Conservation (phyloP, 148 eudicot species). For the Agrostemma githago region DNA sequence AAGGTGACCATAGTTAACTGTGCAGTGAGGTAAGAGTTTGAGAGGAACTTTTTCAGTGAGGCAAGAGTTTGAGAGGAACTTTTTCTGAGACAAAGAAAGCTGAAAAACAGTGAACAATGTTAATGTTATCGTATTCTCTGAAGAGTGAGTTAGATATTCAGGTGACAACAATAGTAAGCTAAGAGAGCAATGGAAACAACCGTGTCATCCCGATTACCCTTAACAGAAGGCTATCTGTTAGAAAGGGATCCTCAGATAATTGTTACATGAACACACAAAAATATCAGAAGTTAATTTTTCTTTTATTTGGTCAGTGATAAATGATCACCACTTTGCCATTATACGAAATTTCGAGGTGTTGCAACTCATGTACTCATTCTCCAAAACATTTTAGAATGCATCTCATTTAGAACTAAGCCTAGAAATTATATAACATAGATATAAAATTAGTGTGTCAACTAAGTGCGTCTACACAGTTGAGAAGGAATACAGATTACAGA, state of each 20-base stretch:
- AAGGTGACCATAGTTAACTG: not conserved
- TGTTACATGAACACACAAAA: not conserved
- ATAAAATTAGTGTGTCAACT: not conserved
- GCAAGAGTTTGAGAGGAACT: not conserved
- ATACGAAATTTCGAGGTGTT: not conserved
- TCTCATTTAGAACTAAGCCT: not conserved
- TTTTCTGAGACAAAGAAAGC: not conserved
- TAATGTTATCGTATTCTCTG: not conserved
- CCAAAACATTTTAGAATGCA: not conserved
- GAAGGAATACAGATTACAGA: slow-evolving; percentile 16
- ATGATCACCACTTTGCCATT: not conserved
- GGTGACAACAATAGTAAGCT: not conserved
- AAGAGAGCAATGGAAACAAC: not conserved
- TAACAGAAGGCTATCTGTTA: not conserved
- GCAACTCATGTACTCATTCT: not conserved
- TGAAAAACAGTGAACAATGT: not conserved
- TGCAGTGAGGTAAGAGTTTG: not conserved
- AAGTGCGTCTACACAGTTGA: not conserved
- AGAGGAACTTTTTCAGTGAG: no score
- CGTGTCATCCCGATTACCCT: not conserved
- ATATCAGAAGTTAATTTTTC: not conserved
- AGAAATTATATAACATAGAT: not conserved
- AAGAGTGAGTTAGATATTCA: not conserved
- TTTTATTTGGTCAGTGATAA: not conserved
- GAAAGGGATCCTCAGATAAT: not conserved